A percentile compares a stretch with the other conserved stretches of the same genome.
Evolutionary conservation across 1,284 basidiomycete genomes (phyloP).

Genomic region (Malassezia caprae): DNA sequence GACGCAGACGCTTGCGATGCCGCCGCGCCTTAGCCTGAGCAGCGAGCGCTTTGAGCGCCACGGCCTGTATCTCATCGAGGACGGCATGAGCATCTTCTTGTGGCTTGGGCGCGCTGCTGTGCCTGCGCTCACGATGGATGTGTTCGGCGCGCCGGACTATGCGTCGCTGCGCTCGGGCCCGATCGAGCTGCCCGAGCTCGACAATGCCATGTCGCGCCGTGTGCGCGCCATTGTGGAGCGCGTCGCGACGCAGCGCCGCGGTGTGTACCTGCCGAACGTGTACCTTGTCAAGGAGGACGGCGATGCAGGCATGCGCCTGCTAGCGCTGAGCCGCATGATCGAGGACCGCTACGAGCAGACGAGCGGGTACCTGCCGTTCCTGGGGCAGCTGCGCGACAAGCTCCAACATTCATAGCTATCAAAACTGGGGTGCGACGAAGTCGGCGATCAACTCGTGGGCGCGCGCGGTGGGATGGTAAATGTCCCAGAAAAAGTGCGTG

Average conservation of each 20-base stretch:
- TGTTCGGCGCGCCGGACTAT: constrained; percentile 82
- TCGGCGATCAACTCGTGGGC: constrained; percentile 14
- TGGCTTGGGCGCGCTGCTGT: constrained; percentile 96
- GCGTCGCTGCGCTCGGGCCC: constrained; percentile 83
- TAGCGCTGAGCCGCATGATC: constrained; percentile 86
- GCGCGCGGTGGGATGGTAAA: constrained; percentile 21
- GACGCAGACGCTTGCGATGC: constrained; percentile 58
- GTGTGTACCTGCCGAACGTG: constrained; percentile 85
- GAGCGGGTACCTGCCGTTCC: constrained; percentile 90
- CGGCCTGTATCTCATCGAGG: constrained; percentile 91
- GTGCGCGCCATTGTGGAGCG: constrained; percentile 87
- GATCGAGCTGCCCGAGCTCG: constrained; percentile 75
- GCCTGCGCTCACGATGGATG: constrained; percentile 82
- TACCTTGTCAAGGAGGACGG: constrained; percentile 98
- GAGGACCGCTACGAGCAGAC: constrained; percentile 91
- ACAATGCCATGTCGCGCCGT: constrained; percentile 85
- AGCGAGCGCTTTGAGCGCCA: constrained; percentile 89
- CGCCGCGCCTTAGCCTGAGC: constrained; percentile 76
- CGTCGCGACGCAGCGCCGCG: constrained; percentile 71
- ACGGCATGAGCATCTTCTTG: constrained; percentile 93
- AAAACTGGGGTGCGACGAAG: not conserved
- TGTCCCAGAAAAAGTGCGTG: constrained; percentile 21
- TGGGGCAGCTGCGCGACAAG: constrained; percentile 49
- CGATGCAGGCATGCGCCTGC: constrained; percentile 73
- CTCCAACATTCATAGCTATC: constrained; percentile 10